Base-by-base conservation (phyloP, 495 filamentous ascomycete genomes). In the Penicillium chermesinum region DNA sequence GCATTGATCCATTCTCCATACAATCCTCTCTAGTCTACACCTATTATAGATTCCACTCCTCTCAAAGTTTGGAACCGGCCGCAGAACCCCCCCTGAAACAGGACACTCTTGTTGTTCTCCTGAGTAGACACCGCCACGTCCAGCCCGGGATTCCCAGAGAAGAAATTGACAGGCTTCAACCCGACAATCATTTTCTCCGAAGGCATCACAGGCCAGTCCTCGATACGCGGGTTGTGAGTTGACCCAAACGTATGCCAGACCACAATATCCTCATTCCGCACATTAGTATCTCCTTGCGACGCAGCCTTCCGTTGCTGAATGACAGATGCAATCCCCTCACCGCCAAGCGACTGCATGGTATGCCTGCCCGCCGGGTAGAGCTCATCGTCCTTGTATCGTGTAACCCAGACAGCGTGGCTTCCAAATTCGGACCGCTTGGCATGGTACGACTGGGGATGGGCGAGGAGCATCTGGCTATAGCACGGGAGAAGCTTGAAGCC, bases 341-440 rank as follows among this genome's bases (percentile, higher is more conserved):
- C 87, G 4, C 78, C 81, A 8, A 33, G n/a, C 2, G 79, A 84
- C 67, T 96, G 91, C 61, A 91, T 95, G 1, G 91, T 96, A 60
- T 88, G 91, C 49, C 79, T 70, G 0, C 91, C 91, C 4, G 84
- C 82, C 0, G 90, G 77, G 58, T 79, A 96, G 6, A 93, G 66
- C 68, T 96, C 89, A 1, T 76, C 78, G 43, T 95, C 91, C 9
- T 69, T 65, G 57, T 95, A 85, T 1, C 74, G 73, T 0, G 88
- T 91, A 0, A 93, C 81, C 72, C 91, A 96, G 27, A 96, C 64
- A 38, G 85, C 82, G 52, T 85, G 82, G 43, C 84, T 79, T 0
- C 80, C 80, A 57, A 89, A 96, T 59, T 91, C 88, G 15, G 87
- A 86, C 5, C 91, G 80, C 47, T 75, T 79, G 48, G 77, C 73